A percentile compares a stretch with the other conserved stretches of the same genome.
These are phyloP conservation scores for Artemisia annua DNA, from an alignment of 129 eudicot genomes.

Conservation along the genomic window DNA sequence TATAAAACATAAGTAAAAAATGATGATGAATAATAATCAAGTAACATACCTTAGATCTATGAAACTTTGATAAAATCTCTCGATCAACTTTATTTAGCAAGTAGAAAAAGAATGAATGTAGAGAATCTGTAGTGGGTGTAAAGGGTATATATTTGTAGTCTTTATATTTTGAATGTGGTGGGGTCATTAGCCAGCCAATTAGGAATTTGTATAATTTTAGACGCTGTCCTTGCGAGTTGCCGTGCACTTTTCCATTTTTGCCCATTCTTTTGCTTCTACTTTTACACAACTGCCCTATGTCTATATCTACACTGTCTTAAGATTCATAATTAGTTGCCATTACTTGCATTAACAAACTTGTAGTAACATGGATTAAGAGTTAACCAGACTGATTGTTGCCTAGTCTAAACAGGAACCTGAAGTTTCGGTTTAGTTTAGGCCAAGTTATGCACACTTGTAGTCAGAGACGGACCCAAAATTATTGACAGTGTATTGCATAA, in stretches of 20 bases:
- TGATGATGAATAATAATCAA: too few species aligned
- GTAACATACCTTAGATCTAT: too few species aligned
- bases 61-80: too few species aligned
- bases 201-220: conserved; percentile 19
- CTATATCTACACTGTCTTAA: neutral
- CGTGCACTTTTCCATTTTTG: conserved; percentile 12
- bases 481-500: too few species aligned
- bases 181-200: conserved; percentile 31
- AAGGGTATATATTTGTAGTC: neutral
- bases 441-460: too few species aligned
- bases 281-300: conserved; percentile 18
- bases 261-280: conserved; percentile 15
- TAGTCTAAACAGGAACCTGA: too few species aligned
- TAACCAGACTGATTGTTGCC: too few species aligned
- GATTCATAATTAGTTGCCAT: neutral
- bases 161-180: conserved; percentile 7
- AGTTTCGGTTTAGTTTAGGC: too few species aligned
- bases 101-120: neutral
- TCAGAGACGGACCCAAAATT: too few species aligned
- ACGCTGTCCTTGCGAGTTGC: conserved; percentile 15
- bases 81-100: too few species aligned
- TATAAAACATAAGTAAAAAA: too few species aligned
- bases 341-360: neutral
- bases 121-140: neutral
- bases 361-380: neutral